These are phyloP conservation scores for Neurospora hispaniola DNA, from an alignment of 495 filamentous ascomycete species.

Conservation along the genomic window DNA sequence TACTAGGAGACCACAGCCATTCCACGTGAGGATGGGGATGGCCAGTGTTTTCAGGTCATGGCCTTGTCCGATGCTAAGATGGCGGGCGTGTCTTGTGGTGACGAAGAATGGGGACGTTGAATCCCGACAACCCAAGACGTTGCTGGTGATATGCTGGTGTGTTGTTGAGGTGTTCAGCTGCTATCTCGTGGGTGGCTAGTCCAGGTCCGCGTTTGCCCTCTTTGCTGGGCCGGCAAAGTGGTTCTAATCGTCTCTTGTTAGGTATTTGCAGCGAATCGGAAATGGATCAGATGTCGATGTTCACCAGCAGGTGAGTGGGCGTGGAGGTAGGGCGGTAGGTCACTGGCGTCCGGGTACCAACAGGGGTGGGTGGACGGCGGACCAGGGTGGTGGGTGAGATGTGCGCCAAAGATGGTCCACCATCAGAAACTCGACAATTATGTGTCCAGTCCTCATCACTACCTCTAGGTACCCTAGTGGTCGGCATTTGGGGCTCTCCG, in stretches of 20 bases:
- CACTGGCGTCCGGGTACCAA: neutral
- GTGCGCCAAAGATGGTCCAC: neutral
- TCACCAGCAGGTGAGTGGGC: neutral
- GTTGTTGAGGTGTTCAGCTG: neutral
- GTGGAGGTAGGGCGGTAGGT: neutral
- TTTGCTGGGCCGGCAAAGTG: neutral
- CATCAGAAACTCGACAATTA: neutral
- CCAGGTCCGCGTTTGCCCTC: neutral
- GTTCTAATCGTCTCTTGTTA: neutral
- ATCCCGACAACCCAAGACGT: neutral
- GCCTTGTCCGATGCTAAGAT: slow-evolving; percentile 5
- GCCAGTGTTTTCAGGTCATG: slow-evolving; percentile 19
- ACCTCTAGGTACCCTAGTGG: neutral
- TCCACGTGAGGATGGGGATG: slow-evolving; percentile 9
- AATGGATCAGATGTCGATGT: neutral
- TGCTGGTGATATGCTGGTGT: neutral
- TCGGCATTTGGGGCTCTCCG: neutral
- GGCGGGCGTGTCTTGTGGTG: neutral
- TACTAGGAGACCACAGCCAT: slow-evolving; percentile 16
- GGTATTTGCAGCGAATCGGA: neutral
- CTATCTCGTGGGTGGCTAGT: neutral
- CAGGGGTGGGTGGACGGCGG: neutral
- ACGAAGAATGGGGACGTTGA: neutral
- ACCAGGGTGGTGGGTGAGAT: neutral
- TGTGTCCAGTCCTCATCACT: neutral